phyloP scores from a whole-genome alignment of 164 flowering plant genomes.

The Piper betle region DNA sequence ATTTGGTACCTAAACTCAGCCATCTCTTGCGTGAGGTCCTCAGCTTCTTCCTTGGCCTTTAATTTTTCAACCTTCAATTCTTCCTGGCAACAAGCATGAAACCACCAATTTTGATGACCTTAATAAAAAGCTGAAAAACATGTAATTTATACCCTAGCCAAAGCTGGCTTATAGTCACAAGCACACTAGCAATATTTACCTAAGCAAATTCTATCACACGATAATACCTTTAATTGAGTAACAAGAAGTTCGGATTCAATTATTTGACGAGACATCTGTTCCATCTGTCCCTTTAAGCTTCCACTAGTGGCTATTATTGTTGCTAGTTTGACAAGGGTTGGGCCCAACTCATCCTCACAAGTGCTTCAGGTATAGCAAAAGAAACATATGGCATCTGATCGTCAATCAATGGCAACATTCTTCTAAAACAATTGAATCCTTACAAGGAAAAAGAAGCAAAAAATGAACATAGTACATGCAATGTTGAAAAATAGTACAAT shows the following conservation, averaged over 20 bases:
- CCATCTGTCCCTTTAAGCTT: slow-evolving; percentile 23
- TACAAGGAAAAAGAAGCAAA: too few relatives aligned
- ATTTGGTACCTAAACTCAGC: slow-evolving; percentile 76
- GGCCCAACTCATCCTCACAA: slow-evolving; percentile 28
- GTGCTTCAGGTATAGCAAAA: slow-evolving; percentile 23
- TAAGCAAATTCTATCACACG: background rate
- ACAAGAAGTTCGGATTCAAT: slow-evolving; percentile 47
- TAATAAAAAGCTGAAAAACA: background rate
- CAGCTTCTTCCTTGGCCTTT: slow-evolving; percentile 81
- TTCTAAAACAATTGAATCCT: slow-evolving; percentile 1
- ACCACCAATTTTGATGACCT: background rate
- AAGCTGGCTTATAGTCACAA: background rate
- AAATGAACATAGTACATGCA: too few relatives aligned
- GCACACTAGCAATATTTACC: background rate
- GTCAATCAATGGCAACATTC: slow-evolving; percentile 1
- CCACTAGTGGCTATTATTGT: slow-evolving; percentile 19
- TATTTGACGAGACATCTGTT: slow-evolving; percentile 37
- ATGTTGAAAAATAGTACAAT: too few relatives aligned
- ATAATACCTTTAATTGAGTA: slow-evolving; percentile 59
- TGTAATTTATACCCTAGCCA: background rate
- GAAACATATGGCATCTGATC: slow-evolving; percentile 2
- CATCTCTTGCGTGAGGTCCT: slow-evolving; percentile 85
- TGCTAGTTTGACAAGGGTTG: slow-evolving; percentile 31
- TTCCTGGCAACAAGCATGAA: slow-evolving; percentile 27
- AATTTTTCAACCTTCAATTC: slow-evolving; percentile 55